Percentiles rank a stretch among this genome's conserved stretches.
phyloP scores from a whole-genome alignment of 441 rosid species.

The Mallotus japonicus region DNA sequence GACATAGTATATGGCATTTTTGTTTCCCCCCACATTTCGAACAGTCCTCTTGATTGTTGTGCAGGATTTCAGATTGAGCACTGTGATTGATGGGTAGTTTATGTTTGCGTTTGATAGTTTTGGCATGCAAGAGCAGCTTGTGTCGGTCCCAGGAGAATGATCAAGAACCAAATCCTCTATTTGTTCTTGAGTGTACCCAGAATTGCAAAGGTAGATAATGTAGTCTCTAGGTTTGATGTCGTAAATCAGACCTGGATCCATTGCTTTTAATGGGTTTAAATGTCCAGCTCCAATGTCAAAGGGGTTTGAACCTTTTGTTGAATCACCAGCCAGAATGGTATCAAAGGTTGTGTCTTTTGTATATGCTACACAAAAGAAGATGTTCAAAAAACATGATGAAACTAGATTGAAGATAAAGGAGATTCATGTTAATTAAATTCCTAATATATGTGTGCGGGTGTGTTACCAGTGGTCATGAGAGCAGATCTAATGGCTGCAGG shows the following conservation, averaged over 20 bases:
- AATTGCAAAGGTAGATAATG: slow-evolving; percentile 53
- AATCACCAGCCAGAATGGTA: slow-evolving; percentile 45
- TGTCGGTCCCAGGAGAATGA: slow-evolving; percentile 24
- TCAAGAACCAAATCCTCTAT: slow-evolving; percentile 35
- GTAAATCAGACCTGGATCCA: slow-evolving; percentile 72
- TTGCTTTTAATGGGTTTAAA: slow-evolving; percentile 55
- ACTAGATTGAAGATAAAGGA: no score
- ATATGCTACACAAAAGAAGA: slow-evolving; percentile 22
- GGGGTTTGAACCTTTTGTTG: slow-evolving; percentile 40
- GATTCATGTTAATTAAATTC: neutral
- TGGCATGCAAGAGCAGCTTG: slow-evolving; percentile 22
- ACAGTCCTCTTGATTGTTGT: slow-evolving; percentile 52
- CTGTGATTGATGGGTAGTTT: slow-evolving; percentile 65
- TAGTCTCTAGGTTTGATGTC: slow-evolving; percentile 52
- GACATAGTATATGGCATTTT: slow-evolving; percentile 38
- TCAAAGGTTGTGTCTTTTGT: slow-evolving; percentile 36
- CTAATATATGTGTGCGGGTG: no score
- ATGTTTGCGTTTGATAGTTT: slow-evolving; percentile 33
- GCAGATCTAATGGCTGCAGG: slow-evolving; percentile 87
- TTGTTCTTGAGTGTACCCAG: slow-evolving; percentile 48
- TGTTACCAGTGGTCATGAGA: slow-evolving; percentile 67
- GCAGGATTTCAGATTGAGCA: slow-evolving; percentile 39
- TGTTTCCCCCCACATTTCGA: slow-evolving; percentile 45
- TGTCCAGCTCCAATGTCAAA: slow-evolving; percentile 69
- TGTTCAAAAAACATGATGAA: no score